phyloP scores from a whole-genome alignment of 2,329 filamentous ascomycete genomes.

The Cladosporium velox region DNA sequence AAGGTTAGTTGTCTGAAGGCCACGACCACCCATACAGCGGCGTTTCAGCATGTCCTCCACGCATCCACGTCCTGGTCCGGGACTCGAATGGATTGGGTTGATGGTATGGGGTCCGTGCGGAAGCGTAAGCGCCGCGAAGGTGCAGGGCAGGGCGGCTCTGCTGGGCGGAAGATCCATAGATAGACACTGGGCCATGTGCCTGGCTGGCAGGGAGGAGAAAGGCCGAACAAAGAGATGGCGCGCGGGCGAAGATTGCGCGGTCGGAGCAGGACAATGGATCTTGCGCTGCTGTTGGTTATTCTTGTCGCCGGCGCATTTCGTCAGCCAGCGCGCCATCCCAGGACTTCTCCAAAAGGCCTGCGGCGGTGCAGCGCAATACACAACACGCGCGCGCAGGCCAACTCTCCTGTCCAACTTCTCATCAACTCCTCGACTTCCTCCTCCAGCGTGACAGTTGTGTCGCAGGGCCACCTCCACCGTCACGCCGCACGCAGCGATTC shows the following conservation, averaged over 20 bases:
- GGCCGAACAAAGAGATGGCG: conserved; percentile 23
- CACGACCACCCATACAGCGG: conserved; percentile 39
- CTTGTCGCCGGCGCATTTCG: conserved; percentile 15
- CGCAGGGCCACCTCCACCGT: conserved; percentile 18
- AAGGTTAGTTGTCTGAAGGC: conserved; percentile 37
- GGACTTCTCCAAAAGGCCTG: conserved; percentile 19
- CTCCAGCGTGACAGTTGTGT: conserved; percentile 17
- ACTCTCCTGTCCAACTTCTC: conserved; percentile 14
- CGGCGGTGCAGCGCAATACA: conserved; percentile 2
- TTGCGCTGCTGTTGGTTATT: conserved; percentile 12
- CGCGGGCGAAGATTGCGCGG: conserved; percentile 14
- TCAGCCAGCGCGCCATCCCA: conserved; percentile 15
- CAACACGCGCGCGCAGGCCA: conserved; percentile 2
- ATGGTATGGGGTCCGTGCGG: conserved; percentile 20
- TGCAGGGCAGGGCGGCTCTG: conserved; percentile 22
- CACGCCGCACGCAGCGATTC: conserved; percentile 15
- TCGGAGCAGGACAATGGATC: conserved; percentile 4
- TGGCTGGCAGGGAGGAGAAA: conserved; percentile 10
- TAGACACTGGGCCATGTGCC: conserved; percentile 17
- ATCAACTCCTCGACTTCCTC: conserved; percentile 17
- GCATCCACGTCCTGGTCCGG: conserved; percentile 40
- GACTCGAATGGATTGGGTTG: conserved; percentile 19
- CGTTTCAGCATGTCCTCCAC: conserved; percentile 46
- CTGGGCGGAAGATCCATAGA: conserved; percentile 37
- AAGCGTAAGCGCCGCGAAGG: conserved; percentile 19